phyloP scores from a whole-genome alignment of 2,329 filamentous ascomycete genomes.

The Fusarium lyarnte region DNA sequence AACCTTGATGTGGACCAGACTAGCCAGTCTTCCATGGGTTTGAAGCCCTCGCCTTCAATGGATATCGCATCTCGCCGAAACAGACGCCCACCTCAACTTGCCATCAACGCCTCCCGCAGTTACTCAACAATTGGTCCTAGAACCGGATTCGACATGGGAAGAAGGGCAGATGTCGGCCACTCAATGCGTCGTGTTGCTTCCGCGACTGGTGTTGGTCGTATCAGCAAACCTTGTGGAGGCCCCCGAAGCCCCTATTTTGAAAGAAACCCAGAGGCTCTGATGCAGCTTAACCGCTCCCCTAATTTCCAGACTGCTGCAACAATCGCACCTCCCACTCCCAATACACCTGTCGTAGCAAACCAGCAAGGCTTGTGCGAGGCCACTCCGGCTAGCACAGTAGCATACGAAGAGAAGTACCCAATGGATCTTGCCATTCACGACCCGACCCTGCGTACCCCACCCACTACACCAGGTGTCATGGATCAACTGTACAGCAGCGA shows the following conservation, averaged over 20 bases:
- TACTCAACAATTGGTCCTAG: conserved; percentile 56
- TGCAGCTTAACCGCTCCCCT: conserved; percentile 57
- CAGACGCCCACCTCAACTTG: conserved; percentile 56
- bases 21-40: conserved; percentile 38
- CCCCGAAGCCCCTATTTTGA: conserved; percentile 54
- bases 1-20: conserved; percentile 26
- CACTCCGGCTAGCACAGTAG: conserved; percentile 48
- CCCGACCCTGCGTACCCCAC: conserved; percentile 62
- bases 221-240: conserved; percentile 46
- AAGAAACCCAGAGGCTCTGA: conserved; percentile 56
- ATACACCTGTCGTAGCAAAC: conserved; percentile 56
- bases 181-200: conserved; percentile 66
- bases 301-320: conserved; percentile 51
- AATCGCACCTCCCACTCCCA: conserved; percentile 60
- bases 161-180: conserved; percentile 56
- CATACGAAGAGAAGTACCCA: conserved; percentile 45
- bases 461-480: conserved; percentile 61
- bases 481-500: conserved; percentile 54
- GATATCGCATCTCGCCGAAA: conserved; percentile 66
- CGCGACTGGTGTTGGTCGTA: conserved; percentile 53
- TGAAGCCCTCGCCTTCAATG: conserved; percentile 61
- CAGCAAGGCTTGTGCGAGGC: conserved; percentile 53
- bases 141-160: conserved; percentile 58
- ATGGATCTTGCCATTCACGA: conserved; percentile 50
- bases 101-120: conserved; percentile 56